Percentiles rank a stretch among this genome's conserved stretches.
Evolutionary conservation across 805 yeast species (phyloP).

Genomic region (Torulaspora delbrueckii): DNA sequence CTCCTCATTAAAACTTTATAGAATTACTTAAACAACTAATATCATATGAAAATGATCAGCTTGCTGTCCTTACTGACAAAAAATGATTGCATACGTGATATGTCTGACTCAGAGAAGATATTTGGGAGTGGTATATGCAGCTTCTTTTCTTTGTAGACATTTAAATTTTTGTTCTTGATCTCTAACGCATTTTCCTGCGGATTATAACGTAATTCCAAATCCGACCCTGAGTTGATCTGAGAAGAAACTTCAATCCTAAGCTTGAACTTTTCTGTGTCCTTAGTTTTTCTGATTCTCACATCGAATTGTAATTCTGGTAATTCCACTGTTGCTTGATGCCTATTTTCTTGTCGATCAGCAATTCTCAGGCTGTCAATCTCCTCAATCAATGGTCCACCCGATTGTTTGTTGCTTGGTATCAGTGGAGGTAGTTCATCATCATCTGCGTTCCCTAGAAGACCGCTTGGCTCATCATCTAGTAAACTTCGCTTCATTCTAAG

Average conservation of each 20-base stretch:
- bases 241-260: constrained; percentile 38
- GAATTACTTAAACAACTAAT: background rate
- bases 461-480: constrained; percentile 25
- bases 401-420: constrained; percentile 18
- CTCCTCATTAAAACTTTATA: constrained; percentile 36
- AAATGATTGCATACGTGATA: constrained; percentile 26
- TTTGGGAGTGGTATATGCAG: constrained; percentile 39
- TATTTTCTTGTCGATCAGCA: constrained; percentile 1
- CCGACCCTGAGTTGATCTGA: constrained; percentile 31
- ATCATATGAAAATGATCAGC: constrained; percentile 33
- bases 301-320: constrained; percentile 23
- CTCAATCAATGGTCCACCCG: constrained; percentile 46
- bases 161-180: constrained; percentile 30
- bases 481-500: constrained; percentile 39
- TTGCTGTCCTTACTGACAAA: constrained; percentile 29
- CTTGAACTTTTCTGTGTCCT: constrained; percentile 30
- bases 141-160: constrained; percentile 21
- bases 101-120: constrained; percentile 17
- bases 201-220: constrained; percentile 35
- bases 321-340: constrained; percentile 4
- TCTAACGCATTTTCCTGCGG: constrained; percentile 30
- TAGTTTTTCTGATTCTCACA: constrained; percentile 31
- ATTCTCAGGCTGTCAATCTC: constrained; percentile 42
- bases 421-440: constrained; percentile 26
- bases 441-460: constrained; percentile 16